Percentiles rank a stretch among this genome's conserved stretches.
Conservation (phyloP, 2,329 filamentous ascomycete genomes). For the Talaromyces funiculosus region DNA sequence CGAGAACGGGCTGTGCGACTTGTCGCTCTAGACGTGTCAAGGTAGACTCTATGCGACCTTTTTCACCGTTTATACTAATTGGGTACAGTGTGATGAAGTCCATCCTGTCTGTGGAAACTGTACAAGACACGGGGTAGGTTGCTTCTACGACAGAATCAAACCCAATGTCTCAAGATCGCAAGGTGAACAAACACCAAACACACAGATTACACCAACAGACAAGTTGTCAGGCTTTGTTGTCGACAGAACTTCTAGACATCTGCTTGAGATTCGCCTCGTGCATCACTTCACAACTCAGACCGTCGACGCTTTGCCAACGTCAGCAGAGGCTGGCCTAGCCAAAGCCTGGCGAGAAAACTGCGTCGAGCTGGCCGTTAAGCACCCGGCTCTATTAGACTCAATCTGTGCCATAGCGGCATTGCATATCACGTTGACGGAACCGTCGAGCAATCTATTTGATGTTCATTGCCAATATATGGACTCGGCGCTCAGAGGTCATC, state of each 20-base stretch:
- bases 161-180: not conserved
- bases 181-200: not conserved
- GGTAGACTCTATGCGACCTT: conserved; percentile 1
- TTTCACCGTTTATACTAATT: not conserved
- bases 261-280: conserved; percentile 15
- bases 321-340: conserved; percentile 2
- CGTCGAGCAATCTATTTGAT: conserved; percentile 2
- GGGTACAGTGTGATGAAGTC: conserved; percentile 15
- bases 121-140: conserved; percentile 13
- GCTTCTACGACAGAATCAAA: conserved; percentile 14
- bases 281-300: conserved; percentile 10
- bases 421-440: conserved; percentile 5
- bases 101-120: conserved; percentile 16
- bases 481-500: conserved; percentile 6
- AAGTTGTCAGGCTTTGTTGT: not conserved
- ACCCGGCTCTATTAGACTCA: conserved; percentile 8
- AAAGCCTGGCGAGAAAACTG: conserved; percentile 6
- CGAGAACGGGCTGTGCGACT: conserved; percentile 15
- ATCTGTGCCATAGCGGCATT: conserved; percentile 9
- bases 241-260: conserved; percentile 8
- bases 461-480: conserved; percentile 11
- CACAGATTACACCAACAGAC: not conserved
- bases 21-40: conserved; percentile 18
- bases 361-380: not conserved
- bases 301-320: conserved; percentile 6